Base-by-base conservation (phyloP, 176 grass and related monocot species). In the Miscanthus lutarioriparius region DNA sequence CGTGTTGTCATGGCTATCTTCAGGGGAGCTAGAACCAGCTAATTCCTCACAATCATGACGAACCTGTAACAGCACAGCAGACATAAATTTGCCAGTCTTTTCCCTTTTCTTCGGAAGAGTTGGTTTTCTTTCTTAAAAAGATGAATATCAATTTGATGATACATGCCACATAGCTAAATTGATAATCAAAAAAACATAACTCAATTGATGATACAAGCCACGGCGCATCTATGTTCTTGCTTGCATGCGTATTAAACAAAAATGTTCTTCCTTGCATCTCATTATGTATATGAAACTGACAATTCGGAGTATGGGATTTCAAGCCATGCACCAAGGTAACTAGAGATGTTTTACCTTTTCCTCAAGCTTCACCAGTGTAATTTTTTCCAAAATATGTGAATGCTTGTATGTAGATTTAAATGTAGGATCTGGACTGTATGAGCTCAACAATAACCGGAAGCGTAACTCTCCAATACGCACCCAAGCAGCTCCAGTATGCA, bases 401-500 rank as follows among this genome's bases (percentile, higher is more conserved):
- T 95, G 91, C 77, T 85, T 90, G 74, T 92, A 88, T 83, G 85
- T 30, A 54, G 89, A 95, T 83, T 93, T 76, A 43, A 91, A 82
- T 70, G 80, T 77, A 88, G 95, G 92, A 67, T 98, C 95, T 86
- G 91, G 87, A 80, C 70, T 83, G 87, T 93, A 94, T 84, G 91
- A 89, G 28, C 85, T 88, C 83, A 91, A 83, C 85, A 98, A 80
- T 83, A 98, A 67, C 81, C 85, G 78, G 67, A 95, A 98, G 36
- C 95, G 88, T 73, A 98, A 84, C 65, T 84, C 76, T 48, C 95
- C 95, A 88, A 98, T 87, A 86, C 88, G 93, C 30, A 98, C 76
- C 95, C 95, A 98, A 15, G 92, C 91, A 90, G 86, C 87, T 32
- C 95, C 95, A 80, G 91, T 87, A 86, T 98, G 92, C 75, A 90